Conservation (phyloP, 2,329 filamentous ascomycete genomes). For the Penicillium sp. region DNA sequence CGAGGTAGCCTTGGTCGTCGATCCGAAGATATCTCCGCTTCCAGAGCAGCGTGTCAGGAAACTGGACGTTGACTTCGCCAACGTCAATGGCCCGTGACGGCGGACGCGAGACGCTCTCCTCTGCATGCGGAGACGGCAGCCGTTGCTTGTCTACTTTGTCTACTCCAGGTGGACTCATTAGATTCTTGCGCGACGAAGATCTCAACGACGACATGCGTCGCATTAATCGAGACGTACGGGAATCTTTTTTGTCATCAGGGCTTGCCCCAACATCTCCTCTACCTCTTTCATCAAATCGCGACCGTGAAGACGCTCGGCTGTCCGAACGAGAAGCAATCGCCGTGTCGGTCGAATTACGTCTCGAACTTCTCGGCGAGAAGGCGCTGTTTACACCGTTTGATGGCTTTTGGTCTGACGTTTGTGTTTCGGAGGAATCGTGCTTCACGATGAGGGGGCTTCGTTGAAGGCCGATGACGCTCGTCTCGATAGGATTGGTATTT, state of each 20-base stretch:
- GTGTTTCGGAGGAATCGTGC: slow-evolving; percentile 51
- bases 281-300: slow-evolving; percentile 30
- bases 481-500: slow-evolving; percentile 25
- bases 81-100: slow-evolving; percentile 61
- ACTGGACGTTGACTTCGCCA: slow-evolving; percentile 93
- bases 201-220: slow-evolving; percentile 61
- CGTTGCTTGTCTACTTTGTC: slow-evolving; percentile 13
- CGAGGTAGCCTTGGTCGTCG: slow-evolving; percentile 76
- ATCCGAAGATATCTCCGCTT: slow-evolving; percentile 87
- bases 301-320: slow-evolving; percentile 37
- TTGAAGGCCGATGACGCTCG: slow-evolving; percentile 44
- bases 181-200: slow-evolving; percentile 47
- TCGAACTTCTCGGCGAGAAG: slow-evolving; percentile 37
- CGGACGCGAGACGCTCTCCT: slow-evolving; percentile 23
- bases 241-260: slow-evolving; percentile 51
- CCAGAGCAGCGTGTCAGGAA: slow-evolving; percentile 93
- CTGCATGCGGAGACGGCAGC: slow-evolving; percentile 11
- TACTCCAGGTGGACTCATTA: slow-evolving; percentile 29
- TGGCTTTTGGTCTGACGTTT: slow-evolving; percentile 17
- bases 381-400: slow-evolving; percentile 16
- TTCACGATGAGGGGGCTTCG: slow-evolving; percentile 61
- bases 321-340: slow-evolving; percentile 36
- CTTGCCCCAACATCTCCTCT: slow-evolving; percentile 21
- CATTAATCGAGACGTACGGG: slow-evolving; percentile 59
- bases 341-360: slow-evolving; percentile 35